Evolutionary conservation across 192 early-diverging fungal species (phyloP).

Genomic region (Chytriomyces sp.): DNA sequence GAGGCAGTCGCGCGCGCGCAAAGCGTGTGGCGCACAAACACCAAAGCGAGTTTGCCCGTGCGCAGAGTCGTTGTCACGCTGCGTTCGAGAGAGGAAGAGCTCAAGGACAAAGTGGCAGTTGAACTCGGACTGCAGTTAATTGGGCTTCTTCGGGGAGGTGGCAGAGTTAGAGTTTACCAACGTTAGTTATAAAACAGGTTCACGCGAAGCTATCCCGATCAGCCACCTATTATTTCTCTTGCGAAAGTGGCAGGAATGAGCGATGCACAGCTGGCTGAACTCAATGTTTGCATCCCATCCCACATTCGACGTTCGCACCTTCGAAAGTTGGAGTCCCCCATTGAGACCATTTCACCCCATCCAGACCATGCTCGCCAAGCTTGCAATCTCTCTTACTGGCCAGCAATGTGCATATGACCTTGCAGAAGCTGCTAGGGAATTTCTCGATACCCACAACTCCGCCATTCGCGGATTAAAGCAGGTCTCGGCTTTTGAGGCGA

Average conservation of each 20-base stretch:
- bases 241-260: conserved; percentile 23
- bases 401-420: conserved; percentile 33
- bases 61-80: conserved; percentile 3
- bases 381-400: neutral
- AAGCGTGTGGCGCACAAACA: conserved; percentile 1
- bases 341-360: no score
- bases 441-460: conserved; percentile 31
- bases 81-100: conserved; percentile 13
- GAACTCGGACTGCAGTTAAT: conserved; percentile 20
- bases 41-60: neutral
- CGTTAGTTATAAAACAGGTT: conserved; percentile 7
- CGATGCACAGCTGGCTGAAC: conserved; percentile 35
- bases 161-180: neutral
- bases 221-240: conserved; percentile 15
- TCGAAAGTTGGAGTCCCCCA: conserved; percentile 30
- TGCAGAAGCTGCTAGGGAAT: conserved; percentile 37
- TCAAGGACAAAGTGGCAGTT: conserved; percentile 25
- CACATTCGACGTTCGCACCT: neutral
- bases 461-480: conserved; percentile 37
- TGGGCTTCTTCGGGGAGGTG: no score
- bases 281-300: conserved; percentile 15
- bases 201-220: conserved; percentile 29
- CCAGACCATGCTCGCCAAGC: no score
- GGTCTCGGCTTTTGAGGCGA: conserved; percentile 47
- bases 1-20: neutral